Evolutionary conservation across 495 filamentous ascomycete species (phyloP).

Genomic region (Paragyromitra xinjiangensis): DNA sequence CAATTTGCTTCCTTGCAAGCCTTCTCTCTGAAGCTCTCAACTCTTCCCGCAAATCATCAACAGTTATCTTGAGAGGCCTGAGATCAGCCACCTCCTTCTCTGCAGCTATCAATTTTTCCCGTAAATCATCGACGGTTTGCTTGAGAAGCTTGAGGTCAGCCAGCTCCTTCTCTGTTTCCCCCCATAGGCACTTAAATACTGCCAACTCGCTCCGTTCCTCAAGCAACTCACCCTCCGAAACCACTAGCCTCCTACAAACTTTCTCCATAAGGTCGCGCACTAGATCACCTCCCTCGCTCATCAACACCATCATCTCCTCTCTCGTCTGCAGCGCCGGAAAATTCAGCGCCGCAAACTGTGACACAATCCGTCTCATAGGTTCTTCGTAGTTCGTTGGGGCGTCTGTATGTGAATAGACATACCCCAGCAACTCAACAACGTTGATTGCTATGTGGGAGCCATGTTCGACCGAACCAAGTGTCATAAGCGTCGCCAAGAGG

Average conservation of each 20-base stretch:
- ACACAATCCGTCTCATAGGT: conserved; percentile 12
- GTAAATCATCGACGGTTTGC: not conserved
- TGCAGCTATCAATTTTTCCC: not conserved
- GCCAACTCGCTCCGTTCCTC: not conserved
- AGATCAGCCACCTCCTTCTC: not conserved
- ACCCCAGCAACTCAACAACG: not conserved
- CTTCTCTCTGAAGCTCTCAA: not conserved
- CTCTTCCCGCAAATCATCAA: not conserved
- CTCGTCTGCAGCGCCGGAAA: not conserved
- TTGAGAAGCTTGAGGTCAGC: not conserved
- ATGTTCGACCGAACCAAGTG: not conserved
- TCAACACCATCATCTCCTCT: not conserved
- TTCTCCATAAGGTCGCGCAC: conserved; percentile 20
- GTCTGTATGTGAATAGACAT: conserved; percentile 33
- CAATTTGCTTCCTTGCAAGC: not conserved
- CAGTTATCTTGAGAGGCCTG: not conserved
- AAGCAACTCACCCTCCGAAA: conserved; percentile 1
- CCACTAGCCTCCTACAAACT: conserved; percentile 14
- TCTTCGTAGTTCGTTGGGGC: not conserved
- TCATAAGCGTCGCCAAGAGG: conserved; percentile 10
- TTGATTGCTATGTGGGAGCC: not conserved
- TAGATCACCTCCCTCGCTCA: conserved; percentile 12
- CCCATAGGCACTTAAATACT: not conserved
- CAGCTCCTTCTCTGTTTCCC: not conserved
- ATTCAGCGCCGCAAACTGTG: conserved; percentile 21